Conservation (phyloP, 1,139 yeast species). For the Sugiyamaella novakii region DNA sequence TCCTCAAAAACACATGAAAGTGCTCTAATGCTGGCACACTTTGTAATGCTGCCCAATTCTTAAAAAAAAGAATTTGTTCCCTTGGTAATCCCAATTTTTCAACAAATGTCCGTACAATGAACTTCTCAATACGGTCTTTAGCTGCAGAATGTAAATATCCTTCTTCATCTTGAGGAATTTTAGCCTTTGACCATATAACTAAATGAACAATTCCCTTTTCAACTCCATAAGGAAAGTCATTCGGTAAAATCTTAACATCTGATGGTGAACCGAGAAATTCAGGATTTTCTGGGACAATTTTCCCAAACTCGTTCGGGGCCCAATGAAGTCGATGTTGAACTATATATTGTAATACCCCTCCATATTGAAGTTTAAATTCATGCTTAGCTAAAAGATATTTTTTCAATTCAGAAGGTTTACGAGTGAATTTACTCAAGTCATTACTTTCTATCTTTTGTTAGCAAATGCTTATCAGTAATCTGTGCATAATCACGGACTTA, state of each 20-base stretch:
- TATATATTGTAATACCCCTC: conserved; percentile 41
- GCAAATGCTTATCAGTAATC: too few relatives aligned
- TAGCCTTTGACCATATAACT: conserved; percentile 46
- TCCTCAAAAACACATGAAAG: conserved; percentile 43
- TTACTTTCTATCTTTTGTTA: conserved; percentile 23
- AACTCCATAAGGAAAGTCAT: conserved; percentile 48
- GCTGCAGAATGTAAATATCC: conserved; percentile 38
- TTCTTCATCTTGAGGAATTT: conserved; percentile 37
- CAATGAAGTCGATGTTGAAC: conserved; percentile 38
- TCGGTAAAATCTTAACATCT: conserved; percentile 43
- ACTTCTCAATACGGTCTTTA: conserved; percentile 33
- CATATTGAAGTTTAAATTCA: conserved; percentile 32
- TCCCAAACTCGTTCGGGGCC: conserved; percentile 29
- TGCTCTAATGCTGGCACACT: conserved; percentile 46
- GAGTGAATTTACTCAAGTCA: conserved; percentile 36
- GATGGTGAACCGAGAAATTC: conserved; percentile 33
- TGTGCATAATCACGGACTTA: conserved; percentile 21
- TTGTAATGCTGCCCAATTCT: conserved; percentile 46
- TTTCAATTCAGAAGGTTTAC: conserved; percentile 42
- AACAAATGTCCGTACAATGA: conserved; percentile 38
- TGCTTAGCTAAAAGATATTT: conserved; percentile 41
- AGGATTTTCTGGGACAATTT: conserved; percentile 25
- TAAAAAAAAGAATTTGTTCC: conserved; percentile 44
- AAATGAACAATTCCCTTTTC: conserved; percentile 43
- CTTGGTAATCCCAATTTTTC: conserved; percentile 31